These are phyloP conservation scores for Centaurea solstitialis DNA, from an alignment of 129 eudicot species.

Conservation along the genomic window DNA sequence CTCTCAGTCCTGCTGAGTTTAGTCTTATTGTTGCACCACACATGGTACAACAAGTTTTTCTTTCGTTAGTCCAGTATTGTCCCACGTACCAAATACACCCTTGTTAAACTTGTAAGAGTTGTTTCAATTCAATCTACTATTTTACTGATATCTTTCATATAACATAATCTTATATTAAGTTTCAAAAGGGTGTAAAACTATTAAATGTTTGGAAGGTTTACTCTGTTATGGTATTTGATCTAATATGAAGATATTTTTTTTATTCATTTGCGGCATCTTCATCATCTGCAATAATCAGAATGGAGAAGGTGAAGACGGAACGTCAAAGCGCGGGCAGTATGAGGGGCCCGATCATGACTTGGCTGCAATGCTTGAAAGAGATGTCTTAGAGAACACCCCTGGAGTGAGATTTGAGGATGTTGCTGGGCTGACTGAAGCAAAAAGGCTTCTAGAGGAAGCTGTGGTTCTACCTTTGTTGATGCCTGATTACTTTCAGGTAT, in stretches of 20 bases:
- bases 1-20: neutral
- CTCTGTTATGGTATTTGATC: neutral
- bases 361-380: constrained; percentile 98
- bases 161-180: neutral
- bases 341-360: constrained; percentile 95
- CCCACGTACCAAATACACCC: neutral
- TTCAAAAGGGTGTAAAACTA: neutral
- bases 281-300: constrained; percentile 41
- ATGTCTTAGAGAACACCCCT: constrained; percentile 88
- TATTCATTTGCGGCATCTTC: neutral
- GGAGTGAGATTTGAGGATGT: constrained; percentile 99
- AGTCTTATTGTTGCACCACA: neutral
- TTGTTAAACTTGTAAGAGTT: neutral
- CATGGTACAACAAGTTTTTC: neutral
- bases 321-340: constrained; percentile 68
- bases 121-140: neutral
- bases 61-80: neutral
- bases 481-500: constrained; percentile 99
- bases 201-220: neutral
- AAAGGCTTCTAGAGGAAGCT: constrained; percentile 82
- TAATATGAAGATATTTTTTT: neutral
- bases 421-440: constrained; percentile 94
- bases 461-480: constrained; percentile 97
- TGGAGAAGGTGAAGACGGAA: constrained; percentile 86
- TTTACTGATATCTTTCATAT: neutral